Evolutionary conservation across 192 early-diverging fungal species (phyloP).

Genomic region (Diversispora epigaea): DNA sequence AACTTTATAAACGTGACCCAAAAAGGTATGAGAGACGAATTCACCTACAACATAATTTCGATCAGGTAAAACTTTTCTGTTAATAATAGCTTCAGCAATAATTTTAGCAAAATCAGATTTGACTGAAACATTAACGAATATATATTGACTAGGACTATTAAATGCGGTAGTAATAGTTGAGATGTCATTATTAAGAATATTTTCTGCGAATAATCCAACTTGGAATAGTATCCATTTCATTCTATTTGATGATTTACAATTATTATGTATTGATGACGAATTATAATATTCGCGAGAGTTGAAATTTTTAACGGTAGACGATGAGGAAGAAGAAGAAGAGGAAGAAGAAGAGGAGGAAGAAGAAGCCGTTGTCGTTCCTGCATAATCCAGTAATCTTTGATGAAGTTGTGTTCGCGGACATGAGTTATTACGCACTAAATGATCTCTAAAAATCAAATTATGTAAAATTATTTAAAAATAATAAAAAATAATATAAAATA

Average conservation of each 20-base stretch:
- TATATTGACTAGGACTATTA: slow-evolving; percentile 2
- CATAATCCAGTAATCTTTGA: too few species aligned
- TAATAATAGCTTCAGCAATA: background rate
- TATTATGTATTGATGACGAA: too few species aligned
- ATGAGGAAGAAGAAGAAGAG: too few species aligned
- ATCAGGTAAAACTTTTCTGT: background rate
- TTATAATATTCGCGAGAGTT: too few species aligned
- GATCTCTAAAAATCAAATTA: too few species aligned
- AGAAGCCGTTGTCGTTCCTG: too few species aligned
- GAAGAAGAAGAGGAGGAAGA: too few species aligned
- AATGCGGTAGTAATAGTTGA: background rate
- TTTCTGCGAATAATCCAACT: background rate
- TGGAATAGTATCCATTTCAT: slow-evolving; percentile 3
- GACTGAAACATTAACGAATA: slow-evolving; percentile 1
- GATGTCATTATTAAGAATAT: background rate
- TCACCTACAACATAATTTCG: slow-evolving; percentile 12
- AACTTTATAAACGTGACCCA: slow-evolving; percentile 7
- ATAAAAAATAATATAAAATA: too few species aligned
- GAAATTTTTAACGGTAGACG: too few species aligned
- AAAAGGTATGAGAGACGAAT: slow-evolving; percentile 3
- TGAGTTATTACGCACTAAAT: too few species aligned
- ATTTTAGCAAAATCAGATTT: background rate
- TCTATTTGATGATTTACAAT: background rate
- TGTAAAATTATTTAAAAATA: too few species aligned
- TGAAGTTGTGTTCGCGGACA: too few species aligned